Evolutionary conservation across 805 yeast species (phyloP), one percentile per base, ranked within the genome.

Genomic region (Candida namnaoensis): DNA sequence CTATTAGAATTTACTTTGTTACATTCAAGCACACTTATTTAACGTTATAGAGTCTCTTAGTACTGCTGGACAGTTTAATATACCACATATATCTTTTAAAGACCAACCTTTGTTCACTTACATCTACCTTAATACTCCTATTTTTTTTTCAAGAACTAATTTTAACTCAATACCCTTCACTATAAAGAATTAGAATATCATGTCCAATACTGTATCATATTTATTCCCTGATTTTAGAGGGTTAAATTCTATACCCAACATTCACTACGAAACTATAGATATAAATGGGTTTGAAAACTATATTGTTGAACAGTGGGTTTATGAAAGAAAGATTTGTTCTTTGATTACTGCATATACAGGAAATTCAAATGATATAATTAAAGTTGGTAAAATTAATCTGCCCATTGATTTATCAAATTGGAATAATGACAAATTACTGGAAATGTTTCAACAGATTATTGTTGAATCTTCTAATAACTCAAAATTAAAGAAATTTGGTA

Each of bases 281-380:
- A 67, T 82, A 24, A 52, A 67, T 1, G 98, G 99, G 2, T 88
- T 83, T 56, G 98, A 93, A 60, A 74, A 85, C 13, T 93, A 93
- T 58, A 69, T 93, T 34, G 95, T 91, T 10, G 98, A 93, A 58
- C 97, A 91, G 60, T 93, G 99, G 99, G 82, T 85, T 3, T 71
- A 82, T 32, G 80, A 80, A 44, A 68, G 98, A 37, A 68, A 74
- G 35, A 64, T 78, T 11, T 79, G 85, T 25, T 71, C 82, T 1
- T 70, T 84, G 5, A 80, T 91, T 14, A 78, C 93, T 1, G 77
- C 91, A 1, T 93, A 75, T 59, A 91, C 98, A 0, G 99, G 99
- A 3, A 85, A 88, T 54, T 56, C 75, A 5, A 67, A 68, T n/a
- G 85, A 88, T 49, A 62, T 63, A 27, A 72, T 88, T 0, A 60